These are phyloP conservation scores for Colletotrichum endophyticum DNA, from an alignment of 2,329 filamentous ascomycete species.

Conservation along the genomic window DNA sequence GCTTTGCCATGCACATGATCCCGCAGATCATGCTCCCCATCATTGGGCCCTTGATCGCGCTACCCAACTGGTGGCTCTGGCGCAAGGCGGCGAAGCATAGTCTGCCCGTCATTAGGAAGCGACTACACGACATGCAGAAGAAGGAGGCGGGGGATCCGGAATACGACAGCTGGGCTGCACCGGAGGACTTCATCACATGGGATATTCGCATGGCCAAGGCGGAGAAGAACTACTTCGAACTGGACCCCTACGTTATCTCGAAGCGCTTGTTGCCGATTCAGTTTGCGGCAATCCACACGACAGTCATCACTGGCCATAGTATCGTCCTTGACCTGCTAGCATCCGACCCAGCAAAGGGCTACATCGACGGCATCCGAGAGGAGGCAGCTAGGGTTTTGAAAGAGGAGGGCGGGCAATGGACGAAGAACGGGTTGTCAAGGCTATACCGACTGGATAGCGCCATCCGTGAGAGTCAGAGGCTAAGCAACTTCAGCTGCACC, in stretches of 20 bases:
- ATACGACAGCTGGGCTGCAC: slow-evolving; percentile 45
- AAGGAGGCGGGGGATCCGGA: slow-evolving; percentile 43
- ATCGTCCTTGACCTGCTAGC: slow-evolving; percentile 52
- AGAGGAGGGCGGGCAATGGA: slow-evolving; percentile 47
- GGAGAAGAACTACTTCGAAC: slow-evolving; percentile 46
- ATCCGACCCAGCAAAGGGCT: slow-evolving; percentile 36
- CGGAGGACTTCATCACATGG: slow-evolving; percentile 65
- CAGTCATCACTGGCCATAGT: slow-evolving; percentile 54
- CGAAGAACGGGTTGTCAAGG: slow-evolving; percentile 45
- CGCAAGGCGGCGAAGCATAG: slow-evolving; percentile 44
- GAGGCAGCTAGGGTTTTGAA: slow-evolving; percentile 41
- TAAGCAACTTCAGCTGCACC: slow-evolving; percentile 51
- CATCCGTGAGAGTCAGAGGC: slow-evolving; percentile 57
- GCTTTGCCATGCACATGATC: slow-evolving; percentile 48
- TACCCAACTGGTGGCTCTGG: slow-evolving; percentile 54
- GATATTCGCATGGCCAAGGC: slow-evolving; percentile 53
- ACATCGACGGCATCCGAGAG: slow-evolving; percentile 44
- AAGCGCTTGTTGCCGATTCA: slow-evolving; percentile 59
- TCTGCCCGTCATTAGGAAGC: slow-evolving; percentile 53
- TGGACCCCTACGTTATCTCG: slow-evolving; percentile 52
- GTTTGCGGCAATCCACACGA: slow-evolving; percentile 65
- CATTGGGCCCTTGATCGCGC: slow-evolving; percentile 46
- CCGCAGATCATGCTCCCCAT: slow-evolving; percentile 55
- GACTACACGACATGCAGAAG: slow-evolving; percentile 49
- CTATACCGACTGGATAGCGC: slow-evolving; percentile 55